Evolutionary conservation across 257 asterid genomes (phyloP).

Genomic region (Solanum gracilifrons): DNA sequence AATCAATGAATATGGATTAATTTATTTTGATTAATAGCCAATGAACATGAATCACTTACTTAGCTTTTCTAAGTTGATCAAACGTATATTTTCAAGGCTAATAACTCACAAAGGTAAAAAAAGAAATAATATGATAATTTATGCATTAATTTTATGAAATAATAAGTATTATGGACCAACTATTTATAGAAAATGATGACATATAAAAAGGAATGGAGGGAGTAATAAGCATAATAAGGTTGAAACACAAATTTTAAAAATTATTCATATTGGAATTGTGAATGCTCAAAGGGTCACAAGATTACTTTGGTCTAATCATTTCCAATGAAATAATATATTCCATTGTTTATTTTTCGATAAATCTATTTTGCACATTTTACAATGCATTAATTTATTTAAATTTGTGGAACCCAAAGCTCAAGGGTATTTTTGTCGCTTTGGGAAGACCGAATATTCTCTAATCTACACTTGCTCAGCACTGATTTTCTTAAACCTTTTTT

Average conservation of each 20-base stretch:
- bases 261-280: not conserved
- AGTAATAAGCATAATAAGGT: not conserved
- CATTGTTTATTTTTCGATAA: not conserved
- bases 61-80: too few relatives aligned
- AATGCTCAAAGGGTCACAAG: not conserved
- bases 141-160: too few relatives aligned
- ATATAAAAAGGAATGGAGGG: too few relatives aligned
- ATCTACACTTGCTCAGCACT: constrained; percentile 27
- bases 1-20: too few relatives aligned
- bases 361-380: not conserved
- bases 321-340: not conserved
- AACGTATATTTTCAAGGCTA: too few relatives aligned
- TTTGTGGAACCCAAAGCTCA: constrained; percentile 31
- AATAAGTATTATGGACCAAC: too few relatives aligned
- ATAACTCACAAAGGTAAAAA: too few relatives aligned
- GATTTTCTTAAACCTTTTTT: constrained; percentile 3
- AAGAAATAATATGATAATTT: too few relatives aligned
- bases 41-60: too few relatives aligned
- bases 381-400: constrained; percentile 27
- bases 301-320: not conserved
- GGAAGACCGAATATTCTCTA: constrained; percentile 81
- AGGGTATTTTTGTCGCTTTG: constrained; percentile 83
- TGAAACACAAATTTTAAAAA: not conserved
- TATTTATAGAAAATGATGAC: too few relatives aligned
- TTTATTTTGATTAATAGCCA: too few relatives aligned